Base-by-base conservation (phyloP, 1,284 basidiomycete species). In the Leccinum fallax region DNA sequence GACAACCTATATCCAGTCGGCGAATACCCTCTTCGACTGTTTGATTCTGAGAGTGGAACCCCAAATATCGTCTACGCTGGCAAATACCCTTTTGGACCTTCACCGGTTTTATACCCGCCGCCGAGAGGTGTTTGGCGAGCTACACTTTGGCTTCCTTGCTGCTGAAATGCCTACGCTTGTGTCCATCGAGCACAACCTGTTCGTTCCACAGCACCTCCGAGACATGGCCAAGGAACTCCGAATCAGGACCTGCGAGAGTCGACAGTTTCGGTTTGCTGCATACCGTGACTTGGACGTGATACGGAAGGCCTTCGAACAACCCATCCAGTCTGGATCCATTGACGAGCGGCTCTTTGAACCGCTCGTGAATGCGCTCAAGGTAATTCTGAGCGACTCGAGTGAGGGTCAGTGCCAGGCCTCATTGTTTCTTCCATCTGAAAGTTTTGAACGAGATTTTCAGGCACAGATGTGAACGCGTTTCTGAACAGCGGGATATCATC, bases 211-310 rank as follows among this genome's bases (percentile, higher is more conserved):
- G 58, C 74, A 78, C 10, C 75, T 89, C 13, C 80, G 85, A 19
- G 66, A 71, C 7, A 79, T 82, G 28, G 81, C 81, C 3, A 78
- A 75, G 38, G 75, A 76, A 24, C 79, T 93, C 53, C 85, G 88
- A 9, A 76, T 80, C 60, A 75, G 76, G 4, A 79, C 92, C 3
- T 91, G 87, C 67, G 80, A 83, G 59, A 81, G 84, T 57, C 77
- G 79, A 34, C 83, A 85, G 21, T 92, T 93, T 71, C 83, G 88
- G 3, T 85, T 86, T 67, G 89, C 85, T 1, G 86, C 88, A 19
- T 90, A 89, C 66, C 81, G 87, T 9, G 87, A 92, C 69, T 78
- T 93, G 32, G 87, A 88, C 65, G 82, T 83, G 4, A 84, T 91
- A 53, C 81, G 87, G 49, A 78, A 81, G 60, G 85, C 86, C 0